Base-by-base conservation (phyloP, 2,329 filamentous ascomycete genomes). In the Nannizziopsis barbatae region DNA sequence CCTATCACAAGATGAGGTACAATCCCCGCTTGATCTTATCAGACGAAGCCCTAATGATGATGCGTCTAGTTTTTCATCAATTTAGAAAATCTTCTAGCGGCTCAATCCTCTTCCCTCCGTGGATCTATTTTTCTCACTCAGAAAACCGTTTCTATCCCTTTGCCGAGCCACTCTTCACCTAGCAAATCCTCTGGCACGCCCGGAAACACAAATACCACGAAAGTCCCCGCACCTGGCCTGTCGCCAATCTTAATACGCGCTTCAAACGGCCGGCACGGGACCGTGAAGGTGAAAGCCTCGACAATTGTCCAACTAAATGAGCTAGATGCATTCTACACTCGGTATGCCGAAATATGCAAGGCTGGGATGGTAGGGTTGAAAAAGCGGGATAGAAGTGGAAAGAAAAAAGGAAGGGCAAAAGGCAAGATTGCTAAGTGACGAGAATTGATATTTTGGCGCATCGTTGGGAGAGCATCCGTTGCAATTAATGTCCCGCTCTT, bases 341-440 rank as follows among this genome's bases (percentile, higher is more conserved):
- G 79, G 45, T 98, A 96, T 70, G 89, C 88, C 17, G 92, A 96
- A 57, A 75, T 88, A 2, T 95, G 89, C 69, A 95, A 94, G 71
- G 72, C 75, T 0, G 87, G 88, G 5, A 95, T 96, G 88, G 75
- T 77, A 42, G 81, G 83, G 6, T 64, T 98, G 68, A 96, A 95
- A 78, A 95, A 94, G 63, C 77, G 92, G 57, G 90, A 96, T 69
- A 78, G 88, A 61, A 94, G 84, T 67, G 90, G 86, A 75, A 81
- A 82, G 56, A 85, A 84, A 70, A 79, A 77, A 71, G 86, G 84
- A 63, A 81, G 84, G 58, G 84, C 84, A 64, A 86, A 84, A 54
- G 86, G 83, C 71, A 80, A 75, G 65, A 84, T 81, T 71, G 38
- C 36, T 12, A 45, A 42, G 12, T 14, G 30, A 36, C 35, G 31